phyloP scores from a whole-genome alignment of 208 protist genomes.

The Herpetomonas samuelpessoai region DNA sequence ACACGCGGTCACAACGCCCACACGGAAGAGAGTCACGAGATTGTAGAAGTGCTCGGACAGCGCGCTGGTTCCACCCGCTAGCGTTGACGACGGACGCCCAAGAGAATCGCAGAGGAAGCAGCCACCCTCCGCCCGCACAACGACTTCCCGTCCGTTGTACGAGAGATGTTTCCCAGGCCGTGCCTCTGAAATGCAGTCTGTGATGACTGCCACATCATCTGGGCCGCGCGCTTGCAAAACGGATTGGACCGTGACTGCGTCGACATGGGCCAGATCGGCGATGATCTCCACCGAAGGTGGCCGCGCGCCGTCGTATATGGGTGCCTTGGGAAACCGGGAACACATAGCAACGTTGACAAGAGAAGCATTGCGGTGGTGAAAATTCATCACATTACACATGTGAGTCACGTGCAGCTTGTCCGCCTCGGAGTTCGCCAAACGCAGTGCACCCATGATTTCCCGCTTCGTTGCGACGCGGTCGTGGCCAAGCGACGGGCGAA shows the following conservation, averaged over 20 bases:
- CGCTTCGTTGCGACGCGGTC: constrained; percentile 48
- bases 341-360: constrained; percentile 62
- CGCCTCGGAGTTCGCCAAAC: constrained; percentile 26
- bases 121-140: constrained; percentile 53
- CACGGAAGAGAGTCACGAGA: constrained; percentile 52
- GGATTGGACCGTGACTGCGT: constrained; percentile 52
- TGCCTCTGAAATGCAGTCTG: constrained; percentile 66
- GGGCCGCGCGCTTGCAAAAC: constrained; percentile 34
- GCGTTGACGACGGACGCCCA: constrained; percentile 39
- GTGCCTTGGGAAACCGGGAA: constrained; percentile 42
- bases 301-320: constrained; percentile 40
- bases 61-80: constrained; percentile 58
- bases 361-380: constrained; percentile 61
- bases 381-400: constrained; percentile 68
- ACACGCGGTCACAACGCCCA: constrained; percentile 51
- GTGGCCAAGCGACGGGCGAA: constrained; percentile 55
- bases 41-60: constrained; percentile 62
- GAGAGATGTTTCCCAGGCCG: constrained; percentile 42
- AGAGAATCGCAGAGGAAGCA: constrained; percentile 56
- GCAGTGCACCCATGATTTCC: constrained; percentile 56
- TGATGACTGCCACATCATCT: constrained; percentile 60
- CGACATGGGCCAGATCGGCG: constrained; percentile 55
- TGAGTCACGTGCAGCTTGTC: constrained; percentile 61
- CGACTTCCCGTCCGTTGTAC: constrained; percentile 59
- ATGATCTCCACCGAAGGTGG: constrained; percentile 71